A percentile compares a stretch with the other conserved stretches of the same genome.
phyloP scores from a whole-genome alignment of 2,329 filamentous ascomycete genomes.

The Sporothrix globosa region DNA sequence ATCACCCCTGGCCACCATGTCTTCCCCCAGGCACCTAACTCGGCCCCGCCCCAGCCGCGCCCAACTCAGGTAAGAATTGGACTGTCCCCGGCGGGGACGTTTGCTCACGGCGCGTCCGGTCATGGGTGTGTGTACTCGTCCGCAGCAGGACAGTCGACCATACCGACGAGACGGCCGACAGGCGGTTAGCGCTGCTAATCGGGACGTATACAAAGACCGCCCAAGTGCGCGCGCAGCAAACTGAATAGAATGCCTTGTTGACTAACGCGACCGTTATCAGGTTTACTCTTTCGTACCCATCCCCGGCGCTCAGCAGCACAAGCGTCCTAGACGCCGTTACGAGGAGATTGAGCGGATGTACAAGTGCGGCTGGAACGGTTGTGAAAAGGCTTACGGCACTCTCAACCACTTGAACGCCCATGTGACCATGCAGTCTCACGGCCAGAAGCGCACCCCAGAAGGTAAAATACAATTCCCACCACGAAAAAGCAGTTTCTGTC shows the following conservation, averaged over 20 bases:
- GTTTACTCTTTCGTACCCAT: slow-evolving; percentile 99
- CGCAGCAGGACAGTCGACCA: not conserved
- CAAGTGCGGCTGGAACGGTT: slow-evolving; percentile 98
- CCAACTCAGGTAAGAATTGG: slow-evolving; percentile 61
- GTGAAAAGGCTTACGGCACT: slow-evolving; percentile 97
- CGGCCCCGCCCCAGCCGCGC: slow-evolving; percentile 58
- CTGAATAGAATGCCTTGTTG: slow-evolving; percentile 10
- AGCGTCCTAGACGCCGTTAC: slow-evolving; percentile 87
- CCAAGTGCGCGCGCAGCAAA: not conserved
- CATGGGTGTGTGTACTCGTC: not conserved
- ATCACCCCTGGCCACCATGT: slow-evolving; percentile 58
- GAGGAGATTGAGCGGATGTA: slow-evolving; percentile 99
- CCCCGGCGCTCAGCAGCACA: slow-evolving; percentile 94
- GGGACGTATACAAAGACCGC: not conserved
- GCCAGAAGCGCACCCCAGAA: slow-evolving; percentile 92
- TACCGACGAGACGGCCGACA: not conserved
- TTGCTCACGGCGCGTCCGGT: too few species aligned
- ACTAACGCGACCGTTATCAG: slow-evolving; percentile 51
- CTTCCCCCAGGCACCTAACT: slow-evolving; percentile 59
- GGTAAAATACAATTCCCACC: slow-evolving; percentile 63
- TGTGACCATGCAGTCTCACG: slow-evolving; percentile 98
- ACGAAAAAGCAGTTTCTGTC: not conserved
- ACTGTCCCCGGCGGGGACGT: not conserved
- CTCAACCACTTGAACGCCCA: slow-evolving; percentile 97
- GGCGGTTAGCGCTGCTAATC: not conserved